Conservation (phyloP, 192 early-diverging fungal species). For the Phlyctochytrium bullatum region DNA sequence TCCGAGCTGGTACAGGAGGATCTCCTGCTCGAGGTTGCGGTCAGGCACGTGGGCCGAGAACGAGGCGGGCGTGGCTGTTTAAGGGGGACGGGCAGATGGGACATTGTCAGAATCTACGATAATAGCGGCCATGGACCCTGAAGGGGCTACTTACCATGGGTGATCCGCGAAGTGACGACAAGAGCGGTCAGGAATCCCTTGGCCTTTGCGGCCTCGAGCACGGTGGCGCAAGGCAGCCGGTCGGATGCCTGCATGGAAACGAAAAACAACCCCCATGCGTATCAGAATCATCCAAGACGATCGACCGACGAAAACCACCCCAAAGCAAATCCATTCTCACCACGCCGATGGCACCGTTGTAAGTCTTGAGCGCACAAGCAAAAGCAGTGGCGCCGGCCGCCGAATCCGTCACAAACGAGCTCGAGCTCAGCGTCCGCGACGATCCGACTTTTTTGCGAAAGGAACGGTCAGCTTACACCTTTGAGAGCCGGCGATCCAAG, state of each 20-base stretch:
- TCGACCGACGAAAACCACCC: neutral
- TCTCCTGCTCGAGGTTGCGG: constrained; percentile 69
- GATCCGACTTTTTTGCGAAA: constrained; percentile 72
- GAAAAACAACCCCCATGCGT: neutral
- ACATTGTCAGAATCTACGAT: neutral
- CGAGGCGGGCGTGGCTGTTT: constrained; percentile 46
- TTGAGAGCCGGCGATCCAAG: neutral
- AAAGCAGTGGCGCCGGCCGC: constrained; percentile 98
- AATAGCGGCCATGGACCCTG: neutral
- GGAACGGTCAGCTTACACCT: too few relatives aligned
- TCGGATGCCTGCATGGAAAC: constrained; percentile 46
- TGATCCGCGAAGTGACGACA: constrained; percentile 91
- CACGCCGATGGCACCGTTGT: constrained; percentile 92
- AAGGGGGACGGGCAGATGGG: neutral
- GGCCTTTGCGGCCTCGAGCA: constrained; percentile 91
- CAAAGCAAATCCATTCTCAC: constrained; percentile 24
- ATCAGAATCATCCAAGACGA: neutral
- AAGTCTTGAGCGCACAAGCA: constrained; percentile 84
- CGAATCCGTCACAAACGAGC: constrained; percentile 87
- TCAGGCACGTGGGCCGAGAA: constrained; percentile 74
- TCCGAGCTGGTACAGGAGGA: constrained; percentile 89
- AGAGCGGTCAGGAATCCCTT: constrained; percentile 81
- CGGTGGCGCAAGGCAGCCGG: constrained; percentile 78
- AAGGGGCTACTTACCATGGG: constrained; percentile 63
- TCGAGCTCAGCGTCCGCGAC: constrained; percentile 80